Percentiles rank a stretch among this genome's conserved stretches.
Evolutionary conservation across 108 stramenopile species (phyloP).

Genomic region (Nannochloropsis gaditana): DNA sequence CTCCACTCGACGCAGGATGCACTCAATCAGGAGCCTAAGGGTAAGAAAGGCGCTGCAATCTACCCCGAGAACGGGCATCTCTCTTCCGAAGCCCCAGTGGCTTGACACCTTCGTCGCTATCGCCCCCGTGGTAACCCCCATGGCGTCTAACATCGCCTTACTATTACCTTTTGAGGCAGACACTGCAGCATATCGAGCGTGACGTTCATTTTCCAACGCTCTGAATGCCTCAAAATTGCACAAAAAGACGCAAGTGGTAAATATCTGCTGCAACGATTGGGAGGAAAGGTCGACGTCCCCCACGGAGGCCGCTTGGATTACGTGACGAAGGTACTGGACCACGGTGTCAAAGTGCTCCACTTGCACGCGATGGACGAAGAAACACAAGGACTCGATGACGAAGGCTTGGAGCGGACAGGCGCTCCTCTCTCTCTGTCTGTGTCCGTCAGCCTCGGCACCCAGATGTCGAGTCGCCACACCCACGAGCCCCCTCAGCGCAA

Average conservation of each 20-base stretch:
- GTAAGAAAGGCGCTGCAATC: neutral
- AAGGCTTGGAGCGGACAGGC: neutral
- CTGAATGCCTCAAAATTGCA: neutral
- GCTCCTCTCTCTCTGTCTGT: neutral
- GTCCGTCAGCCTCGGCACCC: neutral
- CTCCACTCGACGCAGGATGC: neutral
- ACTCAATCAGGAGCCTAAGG: neutral
- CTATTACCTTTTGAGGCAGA: neutral
- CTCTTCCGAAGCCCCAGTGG: neutral
- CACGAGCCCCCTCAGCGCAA: neutral
- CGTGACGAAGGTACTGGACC: conserved; percentile 8
- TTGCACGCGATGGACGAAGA: neutral
- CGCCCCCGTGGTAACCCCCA: neutral
- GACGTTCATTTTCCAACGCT: neutral
- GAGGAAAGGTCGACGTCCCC: neutral
- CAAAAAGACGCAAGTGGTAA: neutral
- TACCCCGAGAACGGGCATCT: neutral
- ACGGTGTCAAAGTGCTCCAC: neutral
- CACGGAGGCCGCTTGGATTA: neutral
- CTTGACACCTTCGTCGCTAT: neutral
- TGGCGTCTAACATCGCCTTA: neutral
- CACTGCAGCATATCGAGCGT: neutral
- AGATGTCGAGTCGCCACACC: neutral
- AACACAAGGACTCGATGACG: neutral
- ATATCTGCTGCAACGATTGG: neutral